Evolutionary conservation across 2,329 filamentous ascomycete genomes (phyloP), one percentile per base, ranked within the genome.

Genomic region (Fusarium sp.): DNA sequence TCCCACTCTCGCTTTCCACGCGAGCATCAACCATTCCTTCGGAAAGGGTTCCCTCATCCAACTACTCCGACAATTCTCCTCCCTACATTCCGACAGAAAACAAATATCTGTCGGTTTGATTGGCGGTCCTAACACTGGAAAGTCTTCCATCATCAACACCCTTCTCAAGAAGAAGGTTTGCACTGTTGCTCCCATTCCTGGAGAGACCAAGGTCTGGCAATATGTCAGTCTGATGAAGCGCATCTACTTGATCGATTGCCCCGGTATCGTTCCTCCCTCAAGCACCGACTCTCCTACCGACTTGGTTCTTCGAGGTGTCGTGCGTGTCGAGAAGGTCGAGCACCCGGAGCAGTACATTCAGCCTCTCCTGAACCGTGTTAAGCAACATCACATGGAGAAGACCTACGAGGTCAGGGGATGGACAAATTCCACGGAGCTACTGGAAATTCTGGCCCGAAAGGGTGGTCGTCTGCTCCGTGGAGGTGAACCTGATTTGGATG

Each of bases 201-300:
- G 94, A 15, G 94, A 97, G 83, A 98, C 95, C 32, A 98, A 97
- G 80, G 92, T 97, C 28, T 98, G 96, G 95, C 95, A 97, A 77
- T 97, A 97, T 75, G 93, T 97, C 70, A 97, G 94, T 4, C 80
- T 98, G 61, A 97, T 97, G 92, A 96, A 94, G 82, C 86, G 93
- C 53, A 97, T 97, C 40, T 85, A 82, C 79, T 86, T 99, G 54
- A 98, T 99, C 72, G 96, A 99, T 74, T 98, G 95, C 74, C 96
- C 96, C 38, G 96, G 96, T 78, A 94, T 99, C 39, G 96, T 98
- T 1, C 96, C 96, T 6, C 95, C 96, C 0, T 96, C 92, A 68
- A 88, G 88, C 64, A 88, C 88, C 54, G 95, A 97, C 74, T 92
- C 90, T 0, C 92, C 94, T 26, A 89, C 94, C 73, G 94, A 97